Percentiles rank a stretch among this genome's conserved stretches.
phyloP scores from a whole-genome alignment of 75 land plant species.

The Larix kaempferi region DNA sequence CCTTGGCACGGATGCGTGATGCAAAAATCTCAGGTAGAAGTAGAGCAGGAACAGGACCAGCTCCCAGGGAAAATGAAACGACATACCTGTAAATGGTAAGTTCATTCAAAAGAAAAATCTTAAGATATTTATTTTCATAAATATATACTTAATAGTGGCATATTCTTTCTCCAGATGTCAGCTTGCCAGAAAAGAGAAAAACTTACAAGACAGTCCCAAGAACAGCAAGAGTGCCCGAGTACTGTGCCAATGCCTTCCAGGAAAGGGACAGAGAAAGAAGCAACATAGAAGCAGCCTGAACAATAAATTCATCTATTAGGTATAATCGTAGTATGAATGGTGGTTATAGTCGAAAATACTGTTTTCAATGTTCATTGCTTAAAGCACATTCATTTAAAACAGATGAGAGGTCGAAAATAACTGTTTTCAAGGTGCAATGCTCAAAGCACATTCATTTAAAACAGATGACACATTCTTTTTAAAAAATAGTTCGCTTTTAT shows the following conservation, averaged over 20 bases:
- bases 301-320: not conserved
- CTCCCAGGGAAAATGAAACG: constrained; percentile 92
- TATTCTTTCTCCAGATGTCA: not conserved
- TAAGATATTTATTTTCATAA: not conserved
- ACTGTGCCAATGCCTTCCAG: constrained; percentile 77
- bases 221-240: constrained; percentile 86
- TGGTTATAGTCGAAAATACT: not conserved
- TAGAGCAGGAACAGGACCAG: constrained; percentile 98
- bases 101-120: not conserved
- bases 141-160: not conserved
- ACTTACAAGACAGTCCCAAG: constrained; percentile 97
- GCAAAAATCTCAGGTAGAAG: constrained; percentile 96
- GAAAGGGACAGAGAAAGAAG: constrained; percentile 84
- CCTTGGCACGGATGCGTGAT: constrained; percentile 94
- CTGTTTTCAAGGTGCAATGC: not conserved
- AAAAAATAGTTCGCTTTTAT: too few relatives aligned
- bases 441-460: not conserved
- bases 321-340: not conserved
- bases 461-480: not conserved
- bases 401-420: not conserved
- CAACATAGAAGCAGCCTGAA: constrained; percentile 92
- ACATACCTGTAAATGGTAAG: constrained; percentile 62
- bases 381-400: not conserved
- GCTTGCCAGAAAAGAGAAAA: not conserved
- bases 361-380: not conserved